Base-by-base conservation (phyloP, 2,329 filamentous ascomycete species). In the Venturia oleaginea region DNA sequence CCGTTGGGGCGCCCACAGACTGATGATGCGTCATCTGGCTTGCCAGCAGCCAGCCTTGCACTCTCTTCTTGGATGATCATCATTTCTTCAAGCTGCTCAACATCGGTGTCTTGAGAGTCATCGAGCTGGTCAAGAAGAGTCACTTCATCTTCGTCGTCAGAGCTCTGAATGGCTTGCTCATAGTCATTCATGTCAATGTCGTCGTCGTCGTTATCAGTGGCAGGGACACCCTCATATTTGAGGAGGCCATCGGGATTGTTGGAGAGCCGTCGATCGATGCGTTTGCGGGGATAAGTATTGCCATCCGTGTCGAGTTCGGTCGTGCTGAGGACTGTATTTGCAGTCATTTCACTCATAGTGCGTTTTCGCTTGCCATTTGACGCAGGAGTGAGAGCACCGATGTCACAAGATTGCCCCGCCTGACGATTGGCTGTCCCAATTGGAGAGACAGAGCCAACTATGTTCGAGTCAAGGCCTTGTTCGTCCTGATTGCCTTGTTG, bases 111-210 rank as follows among this genome's bases (percentile, higher is more conserved):
- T 73, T 93, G 90, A 68, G 91, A 87, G 67, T 92, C 90, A 13
- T 85, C 87, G 70, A 92, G 90, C 69, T 84, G 90, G 66, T 95
- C 88, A 61, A 91, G 85, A 72, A 93, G 89, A 66, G 95, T 87
- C 43, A 85, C 87, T 63, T 83, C 85, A 70, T 91, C 89, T 66
- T 87, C 85, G 66, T 76, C 74, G 67, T 76, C 74, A 61, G 76
- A 73, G 64, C 66, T 62, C 43, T 68, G 59, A 30, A 67, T 64
- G 22, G 37, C 62, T 37, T 66, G 59, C 37, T 64, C 61, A 24
- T 65, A 61, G 19, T 67, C 51, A 11, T 65, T 55, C 38, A 67
- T 54, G n/a, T 63, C 59, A 6, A 64, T 37, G 19, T 68, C 68
- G 11, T 70, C 70, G 55, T 70, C 70, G 59, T 70, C 69, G 51